phyloP scores from a whole-genome alignment of 2,329 filamentous ascomycete genomes.

The Nigrograna mackinnonii region DNA sequence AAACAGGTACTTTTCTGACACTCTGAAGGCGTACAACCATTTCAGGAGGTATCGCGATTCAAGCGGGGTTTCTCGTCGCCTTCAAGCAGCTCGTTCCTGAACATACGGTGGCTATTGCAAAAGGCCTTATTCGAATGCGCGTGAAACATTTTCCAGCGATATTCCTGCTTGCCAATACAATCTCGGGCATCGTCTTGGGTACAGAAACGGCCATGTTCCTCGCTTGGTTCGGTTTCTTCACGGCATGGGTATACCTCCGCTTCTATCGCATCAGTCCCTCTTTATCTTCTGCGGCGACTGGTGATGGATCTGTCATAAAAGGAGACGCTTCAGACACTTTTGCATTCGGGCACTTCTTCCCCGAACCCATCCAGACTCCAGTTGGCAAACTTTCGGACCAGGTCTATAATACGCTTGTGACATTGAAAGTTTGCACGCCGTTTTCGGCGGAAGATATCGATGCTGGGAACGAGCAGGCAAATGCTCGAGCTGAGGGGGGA shows the following conservation, averaged over 20 bases:
- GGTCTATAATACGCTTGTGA: constrained; percentile 75
- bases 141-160: constrained; percentile 80
- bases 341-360: constrained; percentile 94
- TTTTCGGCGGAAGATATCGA: constrained; percentile 83
- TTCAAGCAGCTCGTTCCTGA: constrained; percentile 98
- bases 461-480: constrained; percentile 71
- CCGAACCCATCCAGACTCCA: constrained; percentile 77
- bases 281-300: constrained; percentile 57
- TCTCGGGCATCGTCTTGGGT: constrained; percentile 66
- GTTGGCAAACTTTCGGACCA: constrained; percentile 74
- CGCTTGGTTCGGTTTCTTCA: constrained; percentile 78
- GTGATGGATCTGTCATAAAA: constrained; percentile 62
- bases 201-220: constrained; percentile 81
- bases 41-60: constrained; percentile 84
- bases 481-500: constrained; percentile 64
- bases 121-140: constrained; percentile 83
- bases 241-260: constrained; percentile 92
- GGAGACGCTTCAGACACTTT: constrained; percentile 97
- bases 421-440: constrained; percentile 78
- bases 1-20: constrained; percentile 11
- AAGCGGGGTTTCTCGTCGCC: constrained; percentile 91
- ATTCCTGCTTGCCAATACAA: constrained; percentile 71
- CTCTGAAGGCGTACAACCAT: constrained; percentile 68
- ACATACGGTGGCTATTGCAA: constrained; percentile 93
- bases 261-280: constrained; percentile 83